phyloP scores from a whole-genome alignment of 2,329 filamentous ascomycete species.

The Colletotrichum sansevieriae region DNA sequence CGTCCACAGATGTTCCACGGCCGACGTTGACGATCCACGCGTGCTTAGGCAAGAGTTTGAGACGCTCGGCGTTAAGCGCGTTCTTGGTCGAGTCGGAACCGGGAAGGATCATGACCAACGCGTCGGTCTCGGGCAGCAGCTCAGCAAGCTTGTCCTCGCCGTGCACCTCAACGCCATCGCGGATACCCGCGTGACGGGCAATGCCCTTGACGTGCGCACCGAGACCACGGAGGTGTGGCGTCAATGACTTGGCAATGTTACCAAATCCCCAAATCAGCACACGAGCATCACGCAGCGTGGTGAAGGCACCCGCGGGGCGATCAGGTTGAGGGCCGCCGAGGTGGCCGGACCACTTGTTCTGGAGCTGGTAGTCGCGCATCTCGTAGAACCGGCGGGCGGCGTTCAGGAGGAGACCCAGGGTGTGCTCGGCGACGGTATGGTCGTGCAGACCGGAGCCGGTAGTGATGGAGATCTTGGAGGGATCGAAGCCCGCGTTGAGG shows the following conservation, averaged over 20 bases:
- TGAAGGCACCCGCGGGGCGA: slow-evolving; percentile 68
- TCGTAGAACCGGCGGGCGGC: slow-evolving; percentile 70
- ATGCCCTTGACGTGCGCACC: slow-evolving; percentile 72
- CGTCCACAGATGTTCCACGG: slow-evolving; percentile 62
- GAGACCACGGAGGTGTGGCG: slow-evolving; percentile 65
- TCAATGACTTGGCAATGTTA: slow-evolving; percentile 73
- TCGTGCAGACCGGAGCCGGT: slow-evolving; percentile 75
- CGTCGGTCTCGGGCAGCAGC: slow-evolving; percentile 70
- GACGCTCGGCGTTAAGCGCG: slow-evolving; percentile 66
- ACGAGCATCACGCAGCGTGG: slow-evolving; percentile 69
- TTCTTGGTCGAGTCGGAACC: slow-evolving; percentile 68
- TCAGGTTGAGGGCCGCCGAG: slow-evolving; percentile 73
- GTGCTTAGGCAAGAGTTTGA: slow-evolving; percentile 68
- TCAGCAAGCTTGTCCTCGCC: slow-evolving; percentile 65
- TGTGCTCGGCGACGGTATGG: slow-evolving; percentile 74
- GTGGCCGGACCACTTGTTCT: slow-evolving; percentile 70
- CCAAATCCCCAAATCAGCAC: slow-evolving; percentile 75
- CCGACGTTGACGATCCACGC: slow-evolving; percentile 68
- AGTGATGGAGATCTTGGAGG: slow-evolving; percentile 63
- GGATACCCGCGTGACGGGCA: slow-evolving; percentile 67
- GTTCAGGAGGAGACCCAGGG: slow-evolving; percentile 68
- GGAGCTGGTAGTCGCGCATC: slow-evolving; percentile 73
- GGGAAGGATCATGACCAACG: slow-evolving; percentile 76
- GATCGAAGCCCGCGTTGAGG: slow-evolving; percentile 70
- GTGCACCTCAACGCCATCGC: slow-evolving; percentile 70